phyloP scores from a whole-genome alignment of 352 stramenopile species.

The Phytophthora crassamura region DNA sequence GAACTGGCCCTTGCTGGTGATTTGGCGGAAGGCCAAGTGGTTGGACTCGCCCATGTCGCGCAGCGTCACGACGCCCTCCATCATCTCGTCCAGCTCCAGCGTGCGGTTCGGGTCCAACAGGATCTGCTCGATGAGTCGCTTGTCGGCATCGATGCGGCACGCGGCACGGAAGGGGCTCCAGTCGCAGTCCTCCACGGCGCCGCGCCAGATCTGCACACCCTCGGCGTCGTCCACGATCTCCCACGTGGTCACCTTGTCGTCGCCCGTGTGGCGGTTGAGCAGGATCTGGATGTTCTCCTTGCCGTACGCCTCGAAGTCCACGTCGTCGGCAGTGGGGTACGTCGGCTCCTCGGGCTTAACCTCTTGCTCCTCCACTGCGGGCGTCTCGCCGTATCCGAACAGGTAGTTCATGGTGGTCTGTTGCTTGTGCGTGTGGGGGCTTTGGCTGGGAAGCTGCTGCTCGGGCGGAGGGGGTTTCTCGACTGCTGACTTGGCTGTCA shows the following conservation, averaged over 20 bases:
- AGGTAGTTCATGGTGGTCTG: constrained; percentile 47
- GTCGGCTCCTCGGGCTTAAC: constrained; percentile 33
- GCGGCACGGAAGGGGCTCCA: constrained; percentile 79
- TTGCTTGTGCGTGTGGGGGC: neutral
- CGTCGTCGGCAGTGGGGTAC: constrained; percentile 58
- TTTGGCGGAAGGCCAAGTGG: constrained; percentile 69
- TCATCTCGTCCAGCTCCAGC: constrained; percentile 86
- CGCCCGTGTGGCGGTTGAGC: constrained; percentile 61
- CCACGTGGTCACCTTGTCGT: constrained; percentile 77
- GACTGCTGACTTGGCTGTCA: constrained; percentile 13
- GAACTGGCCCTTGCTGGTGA: constrained; percentile 83
- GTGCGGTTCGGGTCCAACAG: constrained; percentile 71
- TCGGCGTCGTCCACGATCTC: constrained; percentile 65
- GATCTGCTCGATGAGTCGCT: constrained; percentile 57
- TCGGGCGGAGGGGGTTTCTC: constrained; percentile 28
- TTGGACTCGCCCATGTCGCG: constrained; percentile 60
- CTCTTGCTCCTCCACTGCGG: constrained; percentile 33
- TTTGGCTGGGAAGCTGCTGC: constrained; percentile 2
- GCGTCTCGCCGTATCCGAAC: constrained; percentile 37
- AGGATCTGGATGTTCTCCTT: constrained; percentile 76
- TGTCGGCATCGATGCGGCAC: constrained; percentile 60
- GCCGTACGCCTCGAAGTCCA: constrained; percentile 70
- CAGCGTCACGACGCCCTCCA: constrained; percentile 65
- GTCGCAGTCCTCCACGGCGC: constrained; percentile 61
- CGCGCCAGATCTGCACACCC: constrained; percentile 65